Evolutionary conservation across 768 basidiomycete species (phyloP).

Genomic region (Trametes villosa): DNA sequence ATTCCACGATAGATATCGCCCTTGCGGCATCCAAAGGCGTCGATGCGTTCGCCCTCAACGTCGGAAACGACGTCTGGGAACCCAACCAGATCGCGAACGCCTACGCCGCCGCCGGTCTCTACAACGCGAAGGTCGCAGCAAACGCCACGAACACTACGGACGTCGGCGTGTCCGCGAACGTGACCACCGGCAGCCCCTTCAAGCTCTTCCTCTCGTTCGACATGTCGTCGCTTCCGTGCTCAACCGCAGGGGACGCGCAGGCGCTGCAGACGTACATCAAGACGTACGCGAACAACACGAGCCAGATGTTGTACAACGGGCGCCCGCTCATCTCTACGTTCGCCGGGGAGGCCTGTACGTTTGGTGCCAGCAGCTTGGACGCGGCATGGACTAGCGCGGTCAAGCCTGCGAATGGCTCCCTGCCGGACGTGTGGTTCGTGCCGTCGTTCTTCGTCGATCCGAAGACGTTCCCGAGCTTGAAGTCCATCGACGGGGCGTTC

Average conservation of each 20-base stretch:
- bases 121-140: conserved; percentile 13
- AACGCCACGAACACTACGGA: neutral
- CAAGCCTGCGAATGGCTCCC: conserved; percentile 46
- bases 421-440: conserved; percentile 63
- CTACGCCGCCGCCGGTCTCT: conserved; percentile 43
- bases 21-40: conserved; percentile 63
- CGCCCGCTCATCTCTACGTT: conserved; percentile 71
- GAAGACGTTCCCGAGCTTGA: conserved; percentile 41
- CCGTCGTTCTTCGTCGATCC: conserved; percentile 73
- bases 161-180: neutral
- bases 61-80: conserved; percentile 69
- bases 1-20: conserved; percentile 43
- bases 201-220: conserved; percentile 45
- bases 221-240: conserved; percentile 54
- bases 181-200: conserved; percentile 47
- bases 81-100: conserved; percentile 63
- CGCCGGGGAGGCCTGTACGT: conserved; percentile 68
- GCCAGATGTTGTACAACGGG: conserved; percentile 54
- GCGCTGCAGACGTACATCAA: conserved; percentile 57
- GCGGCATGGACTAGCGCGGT: conserved; percentile 63
- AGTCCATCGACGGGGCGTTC: conserved; percentile 18
- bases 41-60: conserved; percentile 74
- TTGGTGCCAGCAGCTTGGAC: conserved; percentile 56
- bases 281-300: conserved; percentile 57
- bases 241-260: conserved; percentile 49